These are phyloP conservation scores for Cucumis melo DNA, from an alignment of 306 rosid genomes.

Conservation along the genomic window DNA sequence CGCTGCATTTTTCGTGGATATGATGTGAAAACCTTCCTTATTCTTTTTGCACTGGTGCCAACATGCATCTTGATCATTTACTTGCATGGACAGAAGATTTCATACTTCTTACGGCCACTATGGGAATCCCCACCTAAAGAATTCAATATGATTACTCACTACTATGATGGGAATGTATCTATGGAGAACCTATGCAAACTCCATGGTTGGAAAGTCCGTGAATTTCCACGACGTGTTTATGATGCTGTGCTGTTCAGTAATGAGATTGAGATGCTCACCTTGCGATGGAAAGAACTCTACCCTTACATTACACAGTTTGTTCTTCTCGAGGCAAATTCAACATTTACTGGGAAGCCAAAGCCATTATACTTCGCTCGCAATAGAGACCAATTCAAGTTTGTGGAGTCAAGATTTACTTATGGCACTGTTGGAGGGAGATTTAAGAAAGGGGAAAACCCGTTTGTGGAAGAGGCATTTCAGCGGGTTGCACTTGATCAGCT, in stretches of 20 bases:
- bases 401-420: constrained; percentile 66
- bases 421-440: constrained; percentile 76
- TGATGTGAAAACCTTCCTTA: constrained; percentile 65
- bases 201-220: constrained; percentile 93
- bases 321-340: constrained; percentile 87
- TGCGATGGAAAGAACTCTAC: constrained; percentile 88
- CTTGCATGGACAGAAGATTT: constrained; percentile 90
- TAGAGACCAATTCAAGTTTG: constrained; percentile 56
- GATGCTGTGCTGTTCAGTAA: constrained; percentile 96
- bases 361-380: constrained; percentile 47
- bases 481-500: constrained; percentile 87
- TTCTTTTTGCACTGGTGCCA: constrained; percentile 61
- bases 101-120: constrained; percentile 89
- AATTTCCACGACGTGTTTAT: constrained; percentile 84
- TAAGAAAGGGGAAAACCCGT: constrained; percentile 85
- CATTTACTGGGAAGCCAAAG: constrained; percentile 75
- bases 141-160: constrained; percentile 75
- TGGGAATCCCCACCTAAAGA: constrained; percentile 95
- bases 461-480: constrained; percentile 95
- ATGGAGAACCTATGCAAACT: constrained; percentile 87
- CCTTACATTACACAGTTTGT: constrained; percentile 83
- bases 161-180: constrained; percentile 71
- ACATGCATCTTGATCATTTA: constrained; percentile 56
- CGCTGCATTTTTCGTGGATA: constrained; percentile 87
- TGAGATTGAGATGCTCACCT: constrained; percentile 73